These are phyloP conservation scores for Jamesozyma lodderae DNA, from an alignment of 805 yeast genomes.

Conservation along the genomic window DNA sequence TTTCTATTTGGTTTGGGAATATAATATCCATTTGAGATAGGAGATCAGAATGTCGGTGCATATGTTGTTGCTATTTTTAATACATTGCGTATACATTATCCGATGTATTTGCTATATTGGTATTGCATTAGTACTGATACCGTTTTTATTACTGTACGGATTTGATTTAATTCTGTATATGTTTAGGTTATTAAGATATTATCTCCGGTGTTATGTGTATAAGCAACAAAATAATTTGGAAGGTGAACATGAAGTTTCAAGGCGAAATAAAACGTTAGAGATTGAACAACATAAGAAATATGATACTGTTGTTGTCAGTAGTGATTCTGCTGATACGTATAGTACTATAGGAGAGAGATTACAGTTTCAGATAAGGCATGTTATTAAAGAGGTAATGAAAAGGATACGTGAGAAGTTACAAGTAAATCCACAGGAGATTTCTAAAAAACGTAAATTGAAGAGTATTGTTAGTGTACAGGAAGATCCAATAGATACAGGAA, in stretches of 20 bases:
- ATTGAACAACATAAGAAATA: background rate
- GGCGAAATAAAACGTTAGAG: background rate
- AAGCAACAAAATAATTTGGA: background rate
- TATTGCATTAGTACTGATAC: background rate
- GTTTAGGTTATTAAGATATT: slow-evolving; percentile 3
- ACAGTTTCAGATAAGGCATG: background rate
- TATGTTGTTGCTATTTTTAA: no score
- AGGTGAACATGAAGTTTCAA: background rate
- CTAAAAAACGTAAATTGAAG: no score
- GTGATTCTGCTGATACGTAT: no score
- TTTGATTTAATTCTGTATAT: slow-evolving; percentile 6
- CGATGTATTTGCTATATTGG: background rate
- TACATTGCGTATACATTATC: background rate
- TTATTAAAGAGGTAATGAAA: background rate
- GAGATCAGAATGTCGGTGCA: no score
- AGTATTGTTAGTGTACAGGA: no score
- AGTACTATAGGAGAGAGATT: no score
- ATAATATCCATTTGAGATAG: no score
- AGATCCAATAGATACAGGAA: no score
- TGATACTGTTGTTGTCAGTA: no score
- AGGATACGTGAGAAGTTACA: background rate
- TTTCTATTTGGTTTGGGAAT: no score
- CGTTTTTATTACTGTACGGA: slow-evolving; percentile 1
- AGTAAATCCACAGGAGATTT: background rate
- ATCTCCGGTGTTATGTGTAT: background rate